Evolutionary conservation across 202 grass and related monocot genomes (phyloP).

Genomic region (Miscanthus sacchariflorus): DNA sequence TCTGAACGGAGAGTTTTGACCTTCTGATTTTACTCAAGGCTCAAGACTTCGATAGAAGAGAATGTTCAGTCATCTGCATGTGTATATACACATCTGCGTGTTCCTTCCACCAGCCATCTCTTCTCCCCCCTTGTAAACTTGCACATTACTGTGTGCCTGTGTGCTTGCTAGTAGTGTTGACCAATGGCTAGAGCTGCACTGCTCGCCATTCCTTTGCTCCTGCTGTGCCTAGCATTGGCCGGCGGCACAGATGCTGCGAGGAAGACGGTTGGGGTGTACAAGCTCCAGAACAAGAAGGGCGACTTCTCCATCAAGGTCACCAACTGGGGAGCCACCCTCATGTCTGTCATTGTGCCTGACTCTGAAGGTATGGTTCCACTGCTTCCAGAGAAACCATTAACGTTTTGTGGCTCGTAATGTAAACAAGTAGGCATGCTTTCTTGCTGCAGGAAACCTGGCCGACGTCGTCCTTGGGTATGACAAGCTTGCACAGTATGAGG

Average conservation of each 20-base stretch:
- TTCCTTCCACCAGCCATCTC: not conserved
- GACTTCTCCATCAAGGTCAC: constrained; percentile 71
- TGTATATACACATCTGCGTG: not conserved
- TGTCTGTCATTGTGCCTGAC: constrained; percentile 66
- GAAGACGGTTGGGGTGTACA: constrained; percentile 59
- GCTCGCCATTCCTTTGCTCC: constrained; percentile 37
- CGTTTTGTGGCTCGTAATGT: not conserved
- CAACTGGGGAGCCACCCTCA: constrained; percentile 72
- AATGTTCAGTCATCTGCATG: not conserved
- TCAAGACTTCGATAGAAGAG: not conserved
- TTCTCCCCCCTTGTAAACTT: not conserved
- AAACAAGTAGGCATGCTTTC: not conserved
- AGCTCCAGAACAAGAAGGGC: constrained; percentile 62
- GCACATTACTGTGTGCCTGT: not conserved
- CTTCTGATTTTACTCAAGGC: not conserved
- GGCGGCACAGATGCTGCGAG: not conserved
- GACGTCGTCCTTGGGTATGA: constrained; percentile 84
- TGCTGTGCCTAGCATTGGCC: constrained; percentile 54
- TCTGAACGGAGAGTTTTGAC: not conserved
- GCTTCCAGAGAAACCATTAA: not conserved
- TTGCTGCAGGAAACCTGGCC: constrained; percentile 58
- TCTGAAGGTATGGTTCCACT: constrained; percentile 51
- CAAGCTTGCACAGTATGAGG: constrained; percentile 62
- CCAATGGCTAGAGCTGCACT: constrained; percentile 56
- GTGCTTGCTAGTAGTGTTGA: not conserved